phyloP scores from a whole-genome alignment of 495 filamentous ascomycete genomes.

The Bombardia bombarda region DNA sequence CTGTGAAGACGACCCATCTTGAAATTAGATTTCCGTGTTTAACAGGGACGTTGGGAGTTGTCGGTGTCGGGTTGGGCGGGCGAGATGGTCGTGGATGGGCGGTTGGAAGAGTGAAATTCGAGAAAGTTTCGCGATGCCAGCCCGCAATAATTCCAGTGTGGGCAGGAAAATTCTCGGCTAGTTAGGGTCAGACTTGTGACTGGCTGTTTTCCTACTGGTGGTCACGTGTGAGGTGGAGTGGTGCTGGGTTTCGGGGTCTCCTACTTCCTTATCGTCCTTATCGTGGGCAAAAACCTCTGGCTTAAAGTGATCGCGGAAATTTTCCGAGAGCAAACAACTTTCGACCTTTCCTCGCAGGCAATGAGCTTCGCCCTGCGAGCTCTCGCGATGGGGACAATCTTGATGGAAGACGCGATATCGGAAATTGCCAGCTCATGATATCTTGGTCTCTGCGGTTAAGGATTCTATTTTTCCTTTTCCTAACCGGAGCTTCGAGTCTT shows the following conservation, averaged over 20 bases:
- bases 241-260: constrained; percentile 1
- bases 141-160: constrained; percentile 11
- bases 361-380: neutral
- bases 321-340: neutral
- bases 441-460: too few relatives aligned
- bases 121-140: constrained; percentile 11
- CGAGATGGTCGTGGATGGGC: constrained; percentile 15
- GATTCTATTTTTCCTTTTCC: too few relatives aligned
- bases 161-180: constrained; percentile 9
- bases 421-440: too few relatives aligned
- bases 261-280: neutral
- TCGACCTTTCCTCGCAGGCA: neutral
- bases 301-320: neutral
- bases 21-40: constrained; percentile 25
- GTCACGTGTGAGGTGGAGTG: constrained; percentile 3
- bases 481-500: too few relatives aligned
- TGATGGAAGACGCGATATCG: too few relatives aligned
- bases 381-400: too few relatives aligned
- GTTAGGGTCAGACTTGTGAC: constrained; percentile 14
- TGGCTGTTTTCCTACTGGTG: neutral
- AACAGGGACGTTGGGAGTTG: too few relatives aligned
- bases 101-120: constrained; percentile 6
- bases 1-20: constrained; percentile 97
- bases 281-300: too few relatives aligned
- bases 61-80: constrained; percentile 17